A percentile compares a stretch with the other conserved stretches of the same genome.
Conservation (phyloP, 2,329 filamentous ascomycete species). For the Dendryphion nanum region DNA sequence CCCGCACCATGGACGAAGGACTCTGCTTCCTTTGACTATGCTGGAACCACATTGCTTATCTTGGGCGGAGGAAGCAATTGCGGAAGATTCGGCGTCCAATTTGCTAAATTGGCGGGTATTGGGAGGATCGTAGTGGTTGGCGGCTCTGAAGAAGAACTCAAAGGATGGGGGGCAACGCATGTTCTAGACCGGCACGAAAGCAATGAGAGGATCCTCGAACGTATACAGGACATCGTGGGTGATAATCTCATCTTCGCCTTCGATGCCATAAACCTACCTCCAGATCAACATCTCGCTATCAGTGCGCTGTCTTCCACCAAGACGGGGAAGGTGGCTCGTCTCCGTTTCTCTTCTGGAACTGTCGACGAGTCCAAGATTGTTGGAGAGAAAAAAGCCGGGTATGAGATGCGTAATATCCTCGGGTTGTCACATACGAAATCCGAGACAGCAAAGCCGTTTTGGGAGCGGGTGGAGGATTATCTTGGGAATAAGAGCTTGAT, state of each 20-base stretch:
- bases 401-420: slow-evolving; percentile 25
- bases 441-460: slow-evolving; percentile 31
- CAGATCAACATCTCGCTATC: slow-evolving; percentile 27
- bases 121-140: slow-evolving; percentile 41
- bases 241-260: slow-evolving; percentile 42
- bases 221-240: slow-evolving; percentile 37
- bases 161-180: slow-evolving; percentile 40
- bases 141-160: slow-evolving; percentile 31
- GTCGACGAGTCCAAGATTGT: slow-evolving; percentile 26
- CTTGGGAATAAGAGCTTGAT: slow-evolving; percentile 30
- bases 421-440: slow-evolving; percentile 25
- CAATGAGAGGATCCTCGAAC: slow-evolving; percentile 26
- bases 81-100: slow-evolving; percentile 34
- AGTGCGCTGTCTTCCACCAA: slow-evolving; percentile 37
- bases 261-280: slow-evolving; percentile 32
- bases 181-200: slow-evolving; percentile 40
- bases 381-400: slow-evolving; percentile 31
- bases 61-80: slow-evolving; percentile 38
- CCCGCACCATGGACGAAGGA: slow-evolving; percentile 24
- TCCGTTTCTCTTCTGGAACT: too few species aligned
- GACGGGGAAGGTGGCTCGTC: slow-evolving; percentile 33
- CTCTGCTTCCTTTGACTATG: slow-evolving; percentile 21
- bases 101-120: slow-evolving; percentile 37
- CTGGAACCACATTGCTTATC: slow-evolving; percentile 23
- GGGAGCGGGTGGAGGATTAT: slow-evolving; percentile 28